phyloP scores from a whole-genome alignment of 176 grass and related monocot genomes.

The Oryza brachyantha region DNA sequence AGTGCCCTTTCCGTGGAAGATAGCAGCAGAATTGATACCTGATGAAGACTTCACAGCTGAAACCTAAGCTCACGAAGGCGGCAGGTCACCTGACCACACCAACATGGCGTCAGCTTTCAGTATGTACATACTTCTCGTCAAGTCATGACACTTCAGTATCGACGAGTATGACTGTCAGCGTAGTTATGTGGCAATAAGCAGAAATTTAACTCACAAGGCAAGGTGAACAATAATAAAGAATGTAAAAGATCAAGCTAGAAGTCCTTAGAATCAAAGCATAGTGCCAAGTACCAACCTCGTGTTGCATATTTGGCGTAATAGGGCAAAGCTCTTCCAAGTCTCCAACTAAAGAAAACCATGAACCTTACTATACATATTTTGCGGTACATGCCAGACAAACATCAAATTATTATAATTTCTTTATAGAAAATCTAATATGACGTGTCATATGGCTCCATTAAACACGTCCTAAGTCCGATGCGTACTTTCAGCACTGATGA shows the following conservation, averaged over 20 bases:
- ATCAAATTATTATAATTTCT: background rate
- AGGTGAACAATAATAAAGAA: constrained; percentile 33
- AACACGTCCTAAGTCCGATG: background rate
- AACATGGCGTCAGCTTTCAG: constrained; percentile 57
- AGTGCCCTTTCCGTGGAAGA: constrained; percentile 39
- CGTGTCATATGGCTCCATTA: background rate
- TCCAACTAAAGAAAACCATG: background rate
- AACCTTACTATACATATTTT: background rate
- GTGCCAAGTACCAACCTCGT: constrained; percentile 39
- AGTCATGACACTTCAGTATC: constrained; percentile 32
- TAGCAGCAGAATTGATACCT: constrained; percentile 19
- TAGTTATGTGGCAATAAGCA: constrained; percentile 19
- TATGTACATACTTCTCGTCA: constrained; percentile 46
- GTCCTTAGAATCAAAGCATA: constrained; percentile 59
- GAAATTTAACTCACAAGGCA: constrained; percentile 18
- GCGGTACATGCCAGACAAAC: background rate
- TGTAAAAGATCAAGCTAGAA: constrained; percentile 31
- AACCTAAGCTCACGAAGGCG: constrained; percentile 44
- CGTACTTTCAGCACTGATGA: background rate
- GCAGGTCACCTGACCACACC: constrained; percentile 34
- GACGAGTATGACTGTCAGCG: constrained; percentile 32
- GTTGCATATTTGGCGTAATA: constrained; percentile 39
- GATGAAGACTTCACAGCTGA: constrained; percentile 33
- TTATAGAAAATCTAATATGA: background rate
- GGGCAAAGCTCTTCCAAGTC: background rate